phyloP scores from a whole-genome alignment of 306 rosid genomes.

The Sindora glabra region DNA sequence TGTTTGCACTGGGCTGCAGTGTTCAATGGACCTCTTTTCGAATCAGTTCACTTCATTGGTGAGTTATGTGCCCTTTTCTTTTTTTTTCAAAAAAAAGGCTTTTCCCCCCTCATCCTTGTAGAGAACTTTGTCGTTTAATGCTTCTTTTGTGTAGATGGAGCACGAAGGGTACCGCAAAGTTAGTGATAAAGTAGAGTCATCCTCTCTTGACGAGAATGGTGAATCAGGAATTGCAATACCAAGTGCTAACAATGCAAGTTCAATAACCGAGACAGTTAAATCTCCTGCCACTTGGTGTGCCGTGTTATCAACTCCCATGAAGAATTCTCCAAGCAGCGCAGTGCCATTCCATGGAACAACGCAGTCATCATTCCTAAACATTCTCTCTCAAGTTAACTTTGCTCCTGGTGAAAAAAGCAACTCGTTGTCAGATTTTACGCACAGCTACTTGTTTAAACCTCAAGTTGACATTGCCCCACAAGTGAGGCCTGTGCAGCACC shows the following conservation, averaged over 20 bases:
- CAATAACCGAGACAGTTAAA: neutral
- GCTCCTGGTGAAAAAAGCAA: neutral
- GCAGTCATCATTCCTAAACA: neutral
- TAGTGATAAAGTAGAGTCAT: slow-evolving; percentile 2
- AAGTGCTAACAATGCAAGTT: neutral
- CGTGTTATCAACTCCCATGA: neutral
- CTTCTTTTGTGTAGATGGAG: slow-evolving; percentile 17
- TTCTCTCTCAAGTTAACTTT: neutral
- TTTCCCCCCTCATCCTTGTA: neutral
- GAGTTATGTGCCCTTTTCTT: neutral
- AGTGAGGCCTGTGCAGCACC: slow-evolving; percentile 1
- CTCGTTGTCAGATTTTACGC: neutral
- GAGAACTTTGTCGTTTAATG: neutral
- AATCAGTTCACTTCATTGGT: slow-evolving; percentile 30
- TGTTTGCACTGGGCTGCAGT: slow-evolving; percentile 10
- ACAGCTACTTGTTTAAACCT: neutral
- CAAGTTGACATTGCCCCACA: slow-evolving; percentile 6
- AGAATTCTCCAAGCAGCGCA: neutral
- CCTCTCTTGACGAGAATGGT: neutral
- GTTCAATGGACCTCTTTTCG: slow-evolving; percentile 12
- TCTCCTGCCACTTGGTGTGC: neutral
- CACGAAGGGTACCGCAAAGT: slow-evolving; percentile 29
- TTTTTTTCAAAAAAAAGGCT: too few species aligned
- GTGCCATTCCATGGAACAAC: neutral
- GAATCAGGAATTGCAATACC: neutral